phyloP scores from a whole-genome alignment of 2,329 filamentous ascomycete genomes.

The Aspergillus melleus region DNA sequence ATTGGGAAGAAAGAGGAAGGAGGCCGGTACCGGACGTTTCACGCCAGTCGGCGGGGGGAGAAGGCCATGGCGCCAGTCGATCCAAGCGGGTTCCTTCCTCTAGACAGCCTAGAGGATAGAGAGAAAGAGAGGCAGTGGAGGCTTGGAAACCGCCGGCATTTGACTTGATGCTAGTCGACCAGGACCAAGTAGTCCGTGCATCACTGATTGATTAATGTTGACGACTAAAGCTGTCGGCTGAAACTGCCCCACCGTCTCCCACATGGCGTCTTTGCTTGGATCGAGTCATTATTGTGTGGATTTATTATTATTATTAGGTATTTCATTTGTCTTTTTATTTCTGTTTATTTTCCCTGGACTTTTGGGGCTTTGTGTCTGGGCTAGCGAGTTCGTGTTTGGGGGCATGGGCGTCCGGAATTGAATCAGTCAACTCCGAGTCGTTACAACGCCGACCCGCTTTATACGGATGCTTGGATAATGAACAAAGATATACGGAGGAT shows the following conservation, averaged over 20 bases:
- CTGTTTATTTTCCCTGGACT: no score
- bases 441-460: background rate
- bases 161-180: conserved; percentile 5
- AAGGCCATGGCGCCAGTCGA: conserved; percentile 13
- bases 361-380: no score
- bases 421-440: background rate
- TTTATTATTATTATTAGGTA: background rate
- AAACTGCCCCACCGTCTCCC: conserved; percentile 19
- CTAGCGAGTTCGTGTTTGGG: background rate
- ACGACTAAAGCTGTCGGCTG: conserved; percentile 2
- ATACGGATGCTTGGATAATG: background rate
- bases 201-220: conserved; percentile 4
- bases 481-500: background rate
- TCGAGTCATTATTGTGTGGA: background rate
- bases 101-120: background rate
- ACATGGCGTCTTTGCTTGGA: conserved; percentile 18
- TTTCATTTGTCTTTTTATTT: no score
- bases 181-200: conserved; percentile 5
- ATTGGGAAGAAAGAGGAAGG: background rate
- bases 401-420: background rate
- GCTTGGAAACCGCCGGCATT: conserved; percentile 26
- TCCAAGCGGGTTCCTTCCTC: conserved; percentile 10
- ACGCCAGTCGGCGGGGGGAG: conserved; percentile 10
- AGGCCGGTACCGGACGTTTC: conserved; percentile 8
- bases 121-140: background rate